Evolutionary conservation across 345 rosid species (phyloP).

Genomic region (Corchorus olitorius): DNA sequence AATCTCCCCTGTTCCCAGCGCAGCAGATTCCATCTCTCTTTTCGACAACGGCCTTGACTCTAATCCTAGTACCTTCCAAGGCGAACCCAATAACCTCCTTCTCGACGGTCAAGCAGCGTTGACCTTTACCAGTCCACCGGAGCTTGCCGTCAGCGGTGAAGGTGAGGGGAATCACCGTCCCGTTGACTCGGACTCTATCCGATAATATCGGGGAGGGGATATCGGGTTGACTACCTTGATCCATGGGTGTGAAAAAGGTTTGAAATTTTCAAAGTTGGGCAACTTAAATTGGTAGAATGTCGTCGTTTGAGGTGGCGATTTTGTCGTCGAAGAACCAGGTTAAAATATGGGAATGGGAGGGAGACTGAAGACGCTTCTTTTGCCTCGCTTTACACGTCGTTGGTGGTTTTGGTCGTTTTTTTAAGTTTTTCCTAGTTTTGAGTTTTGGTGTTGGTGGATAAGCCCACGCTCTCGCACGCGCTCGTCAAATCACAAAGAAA

Average conservation of each 20-base stretch:
- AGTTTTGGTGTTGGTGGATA: background rate
- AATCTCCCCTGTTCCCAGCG: conserved; percentile 35
- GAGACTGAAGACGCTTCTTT: background rate
- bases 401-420: background rate
- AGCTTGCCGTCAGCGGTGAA: conserved; percentile 61
- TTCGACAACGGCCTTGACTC: conserved; percentile 51
- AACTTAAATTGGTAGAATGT: too few relatives aligned
- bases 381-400: conserved; percentile 14
- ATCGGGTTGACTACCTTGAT: conserved; percentile 28
- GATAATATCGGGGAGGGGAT: conserved; percentile 33
- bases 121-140: conserved; percentile 48
- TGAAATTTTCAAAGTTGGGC: background rate
- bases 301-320: background rate
- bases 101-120: conserved; percentile 45
- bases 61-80: conserved; percentile 53
- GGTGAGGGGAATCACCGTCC: conserved; percentile 37
- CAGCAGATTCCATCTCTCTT: conserved; percentile 55
- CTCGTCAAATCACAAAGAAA: too few relatives aligned
- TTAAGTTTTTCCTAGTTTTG: too few relatives aligned
- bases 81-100: conserved; percentile 70
- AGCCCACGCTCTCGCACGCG: background rate
- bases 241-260: conserved; percentile 26
- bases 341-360: background rate
- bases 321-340: background rate
- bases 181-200: conserved; percentile 55